These are phyloP conservation scores for peach (Prunus persica) DNA, from an alignment of 306 rosid genomes.

Conservation along the genomic window Prunus_persica_NCBIv2 NC_034015.1:19736501-19737000, in stretches of 20 bases:
- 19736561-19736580: no score
- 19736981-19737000: constrained; percentile 77
- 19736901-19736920: constrained; percentile 93
- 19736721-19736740: constrained; percentile 93
- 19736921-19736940: constrained; percentile 89
- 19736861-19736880: constrained; percentile 86
- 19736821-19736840: constrained; percentile 57
- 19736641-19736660: constrained; percentile 35
- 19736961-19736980: constrained; percentile 48
- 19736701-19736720: constrained; percentile 77
- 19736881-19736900: constrained; percentile 90
- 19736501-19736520: neutral
- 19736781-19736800: constrained; percentile 69
- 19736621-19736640: neutral
- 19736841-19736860: constrained; percentile 84
- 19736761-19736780: constrained; percentile 61
- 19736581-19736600: neutral
- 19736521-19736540: neutral
- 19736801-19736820: constrained; percentile 74
- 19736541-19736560: neutral
- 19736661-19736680: constrained; percentile 22
- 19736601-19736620: constrained; percentile 2
- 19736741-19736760: constrained; percentile 68
- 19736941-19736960: constrained; percentile 60
- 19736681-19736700: constrained; percentile 8